phyloP scores from a whole-genome alignment of 441 rosid species.

The Erodium moschatum region DNA sequence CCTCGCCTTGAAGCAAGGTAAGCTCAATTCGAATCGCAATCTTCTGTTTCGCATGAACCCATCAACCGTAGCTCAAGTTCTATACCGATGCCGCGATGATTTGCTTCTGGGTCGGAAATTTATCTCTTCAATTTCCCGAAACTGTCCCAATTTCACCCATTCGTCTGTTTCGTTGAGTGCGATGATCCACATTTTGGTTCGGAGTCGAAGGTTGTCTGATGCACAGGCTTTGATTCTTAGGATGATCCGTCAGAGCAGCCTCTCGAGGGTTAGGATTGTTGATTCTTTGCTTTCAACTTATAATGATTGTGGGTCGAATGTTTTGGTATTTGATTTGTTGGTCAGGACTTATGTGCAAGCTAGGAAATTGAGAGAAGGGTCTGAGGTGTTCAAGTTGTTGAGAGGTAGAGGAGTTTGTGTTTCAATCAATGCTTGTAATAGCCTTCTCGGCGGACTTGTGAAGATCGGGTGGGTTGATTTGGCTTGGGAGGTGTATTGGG shows the following conservation, averaged over 20 bases:
- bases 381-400: slow-evolving; percentile 44
- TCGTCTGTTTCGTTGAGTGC: slow-evolving; percentile 52
- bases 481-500: slow-evolving; percentile 60
- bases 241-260: slow-evolving; percentile 73
- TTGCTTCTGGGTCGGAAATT: slow-evolving; percentile 41
- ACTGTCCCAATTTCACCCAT: slow-evolving; percentile 42
- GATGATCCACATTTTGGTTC: slow-evolving; percentile 54
- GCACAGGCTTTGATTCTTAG: slow-evolving; percentile 67
- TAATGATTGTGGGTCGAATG: slow-evolving; percentile 27
- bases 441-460: slow-evolving; percentile 76
- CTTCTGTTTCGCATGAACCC: slow-evolving; percentile 41
- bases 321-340: slow-evolving; percentile 58
- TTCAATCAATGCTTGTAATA: slow-evolving; percentile 62
- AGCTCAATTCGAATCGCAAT: slow-evolving; percentile 25
- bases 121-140: slow-evolving; percentile 29
- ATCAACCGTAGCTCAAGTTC: slow-evolving; percentile 40
- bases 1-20: slow-evolving; percentile 45
- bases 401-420: slow-evolving; percentile 40
- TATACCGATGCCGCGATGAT: slow-evolving; percentile 42
- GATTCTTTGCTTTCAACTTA: slow-evolving; percentile 39
- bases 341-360: slow-evolving; percentile 69
- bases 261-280: slow-evolving; percentile 43
- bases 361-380: slow-evolving; percentile 64
- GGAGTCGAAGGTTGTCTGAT: slow-evolving; percentile 50
- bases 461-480: slow-evolving; percentile 62